Evolutionary conservation across 2,329 filamentous ascomycete species (phyloP), one percentile per base, ranked within the genome.

Genomic region (Calonectria crousiana): DNA sequence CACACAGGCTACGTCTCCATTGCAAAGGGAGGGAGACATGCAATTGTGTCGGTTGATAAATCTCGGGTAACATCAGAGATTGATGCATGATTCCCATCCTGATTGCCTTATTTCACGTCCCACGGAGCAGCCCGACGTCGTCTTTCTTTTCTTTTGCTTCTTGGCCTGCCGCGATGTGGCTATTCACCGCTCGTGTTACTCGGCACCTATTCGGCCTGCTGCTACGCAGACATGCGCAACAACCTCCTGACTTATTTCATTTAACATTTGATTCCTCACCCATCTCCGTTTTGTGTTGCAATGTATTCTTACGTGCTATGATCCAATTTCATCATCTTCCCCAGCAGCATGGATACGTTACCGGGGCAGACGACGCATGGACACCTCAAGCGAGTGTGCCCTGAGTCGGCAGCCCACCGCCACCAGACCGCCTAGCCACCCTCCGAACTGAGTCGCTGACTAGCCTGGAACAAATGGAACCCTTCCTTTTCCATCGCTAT

Each of bases 391-490:
- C n/a, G 64, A 41, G 53, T 75, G 53, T 75, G 58, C 53, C 67
- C 58, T 74, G 67, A 69, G 69, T 74, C 62, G 58, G 41, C 66
- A 73, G 66, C 74, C 70, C 64, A 75, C 68, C 68, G 68, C 74
- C 70, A 56, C 68, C 52, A 71, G 49, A 71, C 60, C 68, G 58
- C 68, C 68, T 64, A 36, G 60, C 41, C 28, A 44, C 10, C 60
- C 60, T 60, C 53, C 58, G 71, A 58, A 67, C 72, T 62, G 74
- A 69, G 60, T 71, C 53, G 67, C 64, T 68, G 68, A 68, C 72
- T 73, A 56, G 68, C 75, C 77, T 78, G 44, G 53, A 74, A 72
- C 71, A 74, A 77, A 77, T 74, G 73, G 69, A 72, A 53, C 73
- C 41, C 69, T 69, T 56, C 36, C 52, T 51, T 72, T 60, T 60